phyloP scores from a whole-genome alignment of 225 moss, liverwort and hornwort species.

The Asterella californica region DNA sequence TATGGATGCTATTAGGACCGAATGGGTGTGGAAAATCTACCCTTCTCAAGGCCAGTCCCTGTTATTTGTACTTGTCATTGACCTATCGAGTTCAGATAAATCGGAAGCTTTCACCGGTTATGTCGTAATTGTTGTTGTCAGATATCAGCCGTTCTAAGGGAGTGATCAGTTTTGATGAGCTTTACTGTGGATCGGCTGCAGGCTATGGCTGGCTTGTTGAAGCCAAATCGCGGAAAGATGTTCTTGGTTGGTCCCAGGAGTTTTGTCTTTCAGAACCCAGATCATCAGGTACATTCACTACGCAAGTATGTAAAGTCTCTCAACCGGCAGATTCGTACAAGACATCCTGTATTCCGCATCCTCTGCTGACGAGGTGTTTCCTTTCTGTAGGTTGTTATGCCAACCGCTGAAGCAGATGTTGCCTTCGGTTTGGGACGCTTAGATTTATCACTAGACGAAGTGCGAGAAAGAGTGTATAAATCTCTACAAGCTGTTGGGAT shows the following conservation, averaged over 20 bases:
- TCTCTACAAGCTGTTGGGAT: conserved; percentile 84
- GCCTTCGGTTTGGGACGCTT: conserved; percentile 84
- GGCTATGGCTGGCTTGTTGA: conserved; percentile 82
- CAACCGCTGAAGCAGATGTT: conserved; percentile 94
- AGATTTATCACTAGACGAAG: conserved; percentile 63
- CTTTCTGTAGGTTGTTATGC: conserved; percentile 73
- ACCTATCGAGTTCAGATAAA: too few species aligned
- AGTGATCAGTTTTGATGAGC: neutral
- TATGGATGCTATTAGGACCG: conserved; percentile 97
- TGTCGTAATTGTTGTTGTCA: neutral
- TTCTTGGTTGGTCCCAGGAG: conserved; percentile 75
- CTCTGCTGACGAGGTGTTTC: neutral
- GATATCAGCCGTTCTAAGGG: neutral
- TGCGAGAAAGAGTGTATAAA: conserved; percentile 56
- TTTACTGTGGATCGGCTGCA: neutral
- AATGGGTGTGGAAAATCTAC: conserved; percentile 98
- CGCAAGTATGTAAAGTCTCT: neutral
- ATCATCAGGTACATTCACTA: conserved; percentile 58
- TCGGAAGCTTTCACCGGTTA: neutral
- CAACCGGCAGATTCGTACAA: neutral
- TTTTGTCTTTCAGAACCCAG: conserved; percentile 97
- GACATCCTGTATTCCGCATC: neutral
- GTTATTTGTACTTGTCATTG: neutral
- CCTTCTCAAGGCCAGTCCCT: conserved; percentile 71
- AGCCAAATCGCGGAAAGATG: conserved; percentile 71